phyloP scores from a whole-genome alignment of 2,329 filamentous ascomycete species.

The Neopestalotiopsis clavispora region DNA sequence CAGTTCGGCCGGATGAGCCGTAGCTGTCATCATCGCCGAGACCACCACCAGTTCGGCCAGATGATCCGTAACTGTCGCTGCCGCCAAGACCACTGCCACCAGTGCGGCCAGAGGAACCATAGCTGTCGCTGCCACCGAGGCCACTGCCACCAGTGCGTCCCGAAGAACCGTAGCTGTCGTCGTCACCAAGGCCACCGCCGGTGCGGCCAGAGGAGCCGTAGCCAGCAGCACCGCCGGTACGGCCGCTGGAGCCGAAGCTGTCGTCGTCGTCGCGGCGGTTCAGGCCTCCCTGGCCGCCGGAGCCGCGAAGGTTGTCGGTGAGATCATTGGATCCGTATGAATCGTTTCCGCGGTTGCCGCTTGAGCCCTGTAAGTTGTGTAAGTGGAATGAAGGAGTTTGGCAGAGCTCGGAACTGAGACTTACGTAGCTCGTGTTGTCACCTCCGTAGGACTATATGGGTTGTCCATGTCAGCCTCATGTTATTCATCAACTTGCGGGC shows the following conservation, averaged over 20 bases:
- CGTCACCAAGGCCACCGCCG: constrained; percentile 26
- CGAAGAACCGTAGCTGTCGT: constrained; percentile 29
- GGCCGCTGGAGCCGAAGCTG: constrained; percentile 21
- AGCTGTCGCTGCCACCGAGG: constrained; percentile 21
- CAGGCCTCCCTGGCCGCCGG: not conserved
- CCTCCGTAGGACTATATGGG: constrained; percentile 12
- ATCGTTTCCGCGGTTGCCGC: constrained; percentile 6
- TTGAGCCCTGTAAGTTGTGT: not conserved
- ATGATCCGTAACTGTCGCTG: constrained; percentile 21
- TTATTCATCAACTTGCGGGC: not conserved
- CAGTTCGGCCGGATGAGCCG: constrained; percentile 4
- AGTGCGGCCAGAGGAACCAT: constrained; percentile 19
- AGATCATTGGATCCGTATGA: constrained; percentile 16
- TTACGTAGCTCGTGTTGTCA: constrained; percentile 16
- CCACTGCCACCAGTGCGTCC: constrained; percentile 20
- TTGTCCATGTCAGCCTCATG: constrained; percentile 1
- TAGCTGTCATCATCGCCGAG: constrained; percentile 25
- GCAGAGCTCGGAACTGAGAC: not conserved
- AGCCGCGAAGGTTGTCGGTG: constrained; percentile 1
- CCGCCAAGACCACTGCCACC: constrained; percentile 8
- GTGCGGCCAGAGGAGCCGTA: constrained; percentile 26
- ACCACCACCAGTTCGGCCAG: constrained; percentile 13
- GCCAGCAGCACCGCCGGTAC: constrained; percentile 21
- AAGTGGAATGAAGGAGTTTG: not conserved
- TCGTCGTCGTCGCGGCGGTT: constrained; percentile 11